Evolutionary conservation across 257 asterid genomes (phyloP).

Genomic region (Solanum appendiculatum): DNA sequence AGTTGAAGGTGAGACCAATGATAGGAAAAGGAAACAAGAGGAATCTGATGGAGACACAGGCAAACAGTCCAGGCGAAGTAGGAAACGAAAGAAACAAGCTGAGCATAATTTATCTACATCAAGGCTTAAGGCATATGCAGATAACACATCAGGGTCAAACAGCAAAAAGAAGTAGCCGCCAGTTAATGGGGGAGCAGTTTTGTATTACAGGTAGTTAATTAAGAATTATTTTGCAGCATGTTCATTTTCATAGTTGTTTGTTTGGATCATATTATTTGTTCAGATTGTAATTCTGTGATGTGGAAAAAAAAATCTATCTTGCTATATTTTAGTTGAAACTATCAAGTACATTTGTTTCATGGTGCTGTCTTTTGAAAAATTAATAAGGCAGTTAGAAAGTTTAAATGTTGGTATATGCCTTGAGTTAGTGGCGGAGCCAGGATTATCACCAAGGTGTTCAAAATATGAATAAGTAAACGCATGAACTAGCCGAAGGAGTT

Average conservation of each 20-base stretch:
- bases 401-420: too few relatives aligned
- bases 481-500: too few relatives aligned
- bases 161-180: constrained; percentile 30
- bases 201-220: not conserved
- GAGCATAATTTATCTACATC: constrained; percentile 33
- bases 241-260: not conserved
- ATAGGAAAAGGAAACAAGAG: constrained; percentile 13
- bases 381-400: not conserved
- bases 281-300: not conserved
- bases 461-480: too few relatives aligned
- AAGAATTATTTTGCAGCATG: not conserved
- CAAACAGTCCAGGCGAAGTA: constrained; percentile 27
- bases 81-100: constrained; percentile 43
- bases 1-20: constrained; percentile 7
- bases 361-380: not conserved
- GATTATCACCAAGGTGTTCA: too few relatives aligned
- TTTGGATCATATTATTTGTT: not conserved
- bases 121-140: constrained; percentile 58
- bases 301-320: not conserved
- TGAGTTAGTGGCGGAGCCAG: too few relatives aligned
- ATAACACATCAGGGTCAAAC: constrained; percentile 36
- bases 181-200: not conserved
- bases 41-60: constrained; percentile 19
- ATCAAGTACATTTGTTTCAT: not conserved
- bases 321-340: not conserved